These are phyloP conservation scores for Scedosporium aurantiacum DNA, from an alignment of 2,329 filamentous ascomycete genomes.

Conservation along the genomic window DNA sequence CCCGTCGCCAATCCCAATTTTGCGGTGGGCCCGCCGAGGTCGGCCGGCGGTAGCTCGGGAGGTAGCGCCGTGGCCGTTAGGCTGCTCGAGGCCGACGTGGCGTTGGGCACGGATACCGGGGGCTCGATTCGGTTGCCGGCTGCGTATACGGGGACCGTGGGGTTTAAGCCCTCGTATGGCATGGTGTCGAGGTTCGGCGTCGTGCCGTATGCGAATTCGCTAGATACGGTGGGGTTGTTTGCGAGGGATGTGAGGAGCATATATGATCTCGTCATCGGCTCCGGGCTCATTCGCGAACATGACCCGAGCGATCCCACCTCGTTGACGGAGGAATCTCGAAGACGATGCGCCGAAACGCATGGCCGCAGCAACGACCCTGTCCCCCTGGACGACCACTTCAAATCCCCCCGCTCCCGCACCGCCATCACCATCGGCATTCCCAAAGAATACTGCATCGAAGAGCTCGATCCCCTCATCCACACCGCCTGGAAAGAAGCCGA, in stretches of 20 bases:
- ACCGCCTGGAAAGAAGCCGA: constrained; percentile 58
- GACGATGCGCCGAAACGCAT: constrained; percentile 26
- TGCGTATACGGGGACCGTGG: constrained; percentile 71
- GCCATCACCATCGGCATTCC: constrained; percentile 44
- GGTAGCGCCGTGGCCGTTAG: constrained; percentile 82
- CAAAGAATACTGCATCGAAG: constrained; percentile 77
- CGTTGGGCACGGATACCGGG: constrained; percentile 87
- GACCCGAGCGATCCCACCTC: constrained; percentile 70
- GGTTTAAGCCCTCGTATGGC: constrained; percentile 88
- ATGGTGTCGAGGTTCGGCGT: constrained; percentile 78
- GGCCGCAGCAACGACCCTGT: constrained; percentile 33
- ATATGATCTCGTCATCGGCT: constrained; percentile 39
- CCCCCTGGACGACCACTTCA: constrained; percentile 74
- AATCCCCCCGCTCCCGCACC: constrained; percentile 16
- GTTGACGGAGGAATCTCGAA: constrained; percentile 44
- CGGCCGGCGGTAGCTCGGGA: constrained; percentile 82
- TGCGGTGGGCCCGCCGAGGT: constrained; percentile 30
- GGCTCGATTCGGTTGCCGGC: constrained; percentile 81
- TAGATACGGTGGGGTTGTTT: constrained; percentile 80
- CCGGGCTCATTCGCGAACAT: constrained; percentile 35
- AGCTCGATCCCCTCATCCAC: constrained; percentile 61
- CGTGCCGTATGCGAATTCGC: constrained; percentile 81
- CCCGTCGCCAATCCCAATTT: constrained; percentile 43
- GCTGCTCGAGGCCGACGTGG: constrained; percentile 44
- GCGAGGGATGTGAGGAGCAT: constrained; percentile 43